A percentile compares a stretch with the other conserved stretches of the same genome.
Evolutionary conservation across 805 yeast species (phyloP).

Genomic region (Saccharomycopsis synnaedendra): DNA sequence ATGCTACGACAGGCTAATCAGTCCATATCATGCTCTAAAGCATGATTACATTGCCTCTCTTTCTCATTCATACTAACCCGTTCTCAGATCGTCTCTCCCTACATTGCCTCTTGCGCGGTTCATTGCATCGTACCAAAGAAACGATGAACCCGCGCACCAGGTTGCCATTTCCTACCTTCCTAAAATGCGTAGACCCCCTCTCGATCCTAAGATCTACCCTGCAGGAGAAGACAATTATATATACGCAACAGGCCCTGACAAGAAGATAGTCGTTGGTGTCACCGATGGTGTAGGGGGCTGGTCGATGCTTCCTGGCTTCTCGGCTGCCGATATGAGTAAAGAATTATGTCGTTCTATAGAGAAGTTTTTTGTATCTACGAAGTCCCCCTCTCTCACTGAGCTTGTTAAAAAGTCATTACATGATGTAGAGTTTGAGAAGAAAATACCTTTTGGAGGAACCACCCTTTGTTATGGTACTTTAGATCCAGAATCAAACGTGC

Average conservation of each 20-base stretch:
- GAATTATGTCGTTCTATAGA: constrained; percentile 57
- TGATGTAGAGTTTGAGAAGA: constrained; percentile 38
- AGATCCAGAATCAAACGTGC: constrained; percentile 35
- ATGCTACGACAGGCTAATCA: too few species aligned
- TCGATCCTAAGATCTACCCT: constrained; percentile 28
- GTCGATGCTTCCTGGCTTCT: constrained; percentile 85
- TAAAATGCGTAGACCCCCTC: constrained; percentile 49
- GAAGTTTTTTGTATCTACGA: constrained; percentile 16
- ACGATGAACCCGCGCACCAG: constrained; percentile 14
- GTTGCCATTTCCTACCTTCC: constrained; percentile 67
- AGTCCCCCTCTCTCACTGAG: constrained; percentile 28
- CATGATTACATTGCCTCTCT: too few species aligned
- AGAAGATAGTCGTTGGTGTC: constrained; percentile 55
- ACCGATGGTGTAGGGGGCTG: constrained; percentile 98
- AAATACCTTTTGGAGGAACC: constrained; percentile 83
- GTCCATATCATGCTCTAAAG: too few species aligned
- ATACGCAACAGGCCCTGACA: constrained; percentile 26
- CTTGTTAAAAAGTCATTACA: constrained; percentile 48
- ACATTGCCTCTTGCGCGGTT: too few species aligned
- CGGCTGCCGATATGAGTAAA: constrained; percentile 67
- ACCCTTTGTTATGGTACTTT: constrained; percentile 81
- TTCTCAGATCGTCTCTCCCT: too few species aligned
- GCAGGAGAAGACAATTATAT: constrained; percentile 74
- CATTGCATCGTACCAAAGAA: too few species aligned
- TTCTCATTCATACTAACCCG: too few species aligned